Evolutionary conservation across 2,329 filamentous ascomycete species (phyloP), one percentile per base, ranked within the genome.

Genomic region (Trichoderma asperellum): DNA sequence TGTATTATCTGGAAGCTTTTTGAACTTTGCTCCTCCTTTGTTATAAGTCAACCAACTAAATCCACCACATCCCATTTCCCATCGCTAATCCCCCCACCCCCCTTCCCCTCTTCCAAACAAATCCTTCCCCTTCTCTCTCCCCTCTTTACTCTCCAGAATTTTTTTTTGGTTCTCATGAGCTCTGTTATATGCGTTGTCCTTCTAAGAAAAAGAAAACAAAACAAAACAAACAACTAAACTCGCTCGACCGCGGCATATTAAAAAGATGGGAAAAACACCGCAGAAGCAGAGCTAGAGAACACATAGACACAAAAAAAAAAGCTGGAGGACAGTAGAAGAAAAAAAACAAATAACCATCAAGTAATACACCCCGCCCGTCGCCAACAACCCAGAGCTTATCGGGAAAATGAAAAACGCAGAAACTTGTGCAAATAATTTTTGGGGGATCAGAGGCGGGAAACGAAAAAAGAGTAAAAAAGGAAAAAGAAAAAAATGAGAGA

Each of bases 1-100:
- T 79, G 74, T 79, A 80, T 80, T 80, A 80, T 78, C 74, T 79
- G 72, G 74, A 75, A 73, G 74, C 75, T 75, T 78, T 40, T 43
- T 43, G 40, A 75, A 76, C 47, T 58, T 68, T 70, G 70, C 70
- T 75, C 71, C 75, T 43, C 40, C 40, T 43, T 43, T 75, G 75
- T 75, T 79, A 76, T 76, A 66, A 76, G 56, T 57, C 62, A 43
- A 71, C 76, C 72, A 77, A 77, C 74, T 43, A n/a, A 74, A 74
- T 63, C 61, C n/a, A 60, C 32, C 63, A 74, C 71, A 70, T 72
- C 68, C 11, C 53, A 29, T 29, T 37, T 24, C 64, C 71, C 71
- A 68, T 68, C 70, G 40, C 40, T 43, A 53, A 56, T 24, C 27
- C 73, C 62, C 69, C 72, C 71, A 69, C 27, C 73, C 62, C 69